Evolutionary conservation across 208 protist genomes (phyloP), one percentile per base, ranked within the genome.

Genomic region (Acanthamoeba polyphaga): DNA sequence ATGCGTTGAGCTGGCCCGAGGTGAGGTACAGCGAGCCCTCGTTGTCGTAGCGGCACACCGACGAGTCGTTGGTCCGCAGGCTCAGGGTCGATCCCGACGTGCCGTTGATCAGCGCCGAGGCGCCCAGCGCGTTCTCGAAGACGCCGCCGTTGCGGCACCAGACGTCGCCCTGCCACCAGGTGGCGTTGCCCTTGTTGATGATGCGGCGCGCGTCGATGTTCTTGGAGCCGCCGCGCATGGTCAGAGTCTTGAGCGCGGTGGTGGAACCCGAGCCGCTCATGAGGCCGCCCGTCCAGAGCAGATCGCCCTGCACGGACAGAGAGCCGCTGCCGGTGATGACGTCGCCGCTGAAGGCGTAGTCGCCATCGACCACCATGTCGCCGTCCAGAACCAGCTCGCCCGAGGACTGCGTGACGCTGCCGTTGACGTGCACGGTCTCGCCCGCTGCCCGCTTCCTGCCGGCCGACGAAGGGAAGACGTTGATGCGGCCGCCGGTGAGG

Each of bases 111-210:
- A 62, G n/a, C 49, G 46, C 9, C 22, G 32, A 60, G 43, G 66
- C 88, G 29, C 88, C 70, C 27, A 60, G 27, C 27, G 64, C 46
- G 88, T 82, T 93, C 15, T 82, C 49, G 49, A 80, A 64, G 62
- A 46, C n/a, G 32, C 66, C 88, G 66, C 88, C 66, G 64, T 78
- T 93, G 64, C 49, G 27, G 49, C 34, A 70, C 38, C 9, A 64
- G 46, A 93, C 19, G 88, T 93, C 88, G 70, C 88, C 88, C 46
- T 55, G 29, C 66, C 49, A 60, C 88, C 88, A 93, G 43, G 62
- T 80, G 24, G n/a, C 64, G 62, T 93, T 58, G 46, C 88, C 88
- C 66, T 93, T 19, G 66, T 82, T 82, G 70, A 93, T 15, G 15
- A 93, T 10, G 62, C 29, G 38, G n/a, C 88, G 62, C 3, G 49